Base-by-base conservation (phyloP, 306 rosid genomes). In the Cicer arietinum region DNA sequence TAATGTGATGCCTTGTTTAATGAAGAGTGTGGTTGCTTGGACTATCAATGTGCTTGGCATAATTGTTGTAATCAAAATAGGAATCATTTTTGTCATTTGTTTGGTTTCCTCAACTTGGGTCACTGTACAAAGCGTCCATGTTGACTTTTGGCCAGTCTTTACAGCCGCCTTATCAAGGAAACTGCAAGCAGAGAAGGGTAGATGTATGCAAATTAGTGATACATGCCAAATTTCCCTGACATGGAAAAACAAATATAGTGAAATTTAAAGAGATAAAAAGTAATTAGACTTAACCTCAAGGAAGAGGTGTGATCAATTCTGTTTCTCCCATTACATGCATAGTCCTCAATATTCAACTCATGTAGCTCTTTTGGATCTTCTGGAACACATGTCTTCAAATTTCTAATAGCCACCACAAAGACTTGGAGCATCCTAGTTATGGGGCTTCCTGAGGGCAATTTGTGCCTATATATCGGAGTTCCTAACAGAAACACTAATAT, bases 101-200 rank as follows among this genome's bases (percentile, higher is more conserved):
- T 91, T 93, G 20, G 96, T 91, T 87, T 93, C 96, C 79, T 93
- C 96, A 1, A 91, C 97, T 81, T 91, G 97, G 30, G 92, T 93
- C 76, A 88, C 96, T 5, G 94, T 54, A 75, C 91, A 86, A 65
- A 81, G 92, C 75, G 42, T 80, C 96, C 94, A 88, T 25, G 87
- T 74, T 53, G 89, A 82, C 37, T 86, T 79, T 67, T 79, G 35
- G 10, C 54, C 83, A 0, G 64, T 89, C 79, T 67, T 83, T 6
- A 81, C 84, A 0, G 96, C 91, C 0, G 94, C 96, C 80, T 88
- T 91, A 85, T 88, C 90, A 13, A 88, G 90, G 73, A 91, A 91
- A 75, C 98, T 93, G 84, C 81, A 71, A 6, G 41, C 54, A 47
- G 16, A 52, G 16, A 61, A 50, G 18, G 61, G 17, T 2, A 48